Conservation (phyloP, 495 filamentous ascomycete species). For the Astrothelium subdiscretum region DNA sequence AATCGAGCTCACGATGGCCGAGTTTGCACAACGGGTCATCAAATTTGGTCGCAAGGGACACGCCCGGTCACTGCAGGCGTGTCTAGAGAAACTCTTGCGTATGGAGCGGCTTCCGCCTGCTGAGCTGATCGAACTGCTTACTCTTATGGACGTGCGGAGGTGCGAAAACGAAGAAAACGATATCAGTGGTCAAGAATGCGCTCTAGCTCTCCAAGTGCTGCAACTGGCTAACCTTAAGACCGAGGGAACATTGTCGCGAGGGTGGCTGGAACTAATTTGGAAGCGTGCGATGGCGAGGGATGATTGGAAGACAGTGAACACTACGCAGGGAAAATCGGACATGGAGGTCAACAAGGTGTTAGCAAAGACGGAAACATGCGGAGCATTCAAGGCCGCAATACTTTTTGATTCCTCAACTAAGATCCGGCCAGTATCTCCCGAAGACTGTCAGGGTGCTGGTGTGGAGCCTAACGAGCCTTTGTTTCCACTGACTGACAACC, state of each 20-base stretch:
- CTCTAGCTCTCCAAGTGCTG: conserved; percentile 58
- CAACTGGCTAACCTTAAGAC: conserved; percentile 35
- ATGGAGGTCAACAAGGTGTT: conserved; percentile 34
- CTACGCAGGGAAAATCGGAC: conserved; percentile 42
- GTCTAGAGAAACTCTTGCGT: conserved; percentile 52
- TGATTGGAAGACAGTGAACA: conserved; percentile 56
- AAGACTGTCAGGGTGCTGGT: conserved; percentile 22
- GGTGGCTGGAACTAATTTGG: conserved; percentile 60
- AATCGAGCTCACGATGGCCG: conserved; percentile 58
- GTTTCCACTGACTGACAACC: conserved; percentile 18
- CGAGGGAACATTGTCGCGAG: conserved; percentile 33
- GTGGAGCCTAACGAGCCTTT: conserved; percentile 17
- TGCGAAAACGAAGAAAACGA: conserved; percentile 20
- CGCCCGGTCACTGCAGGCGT: conserved; percentile 53
- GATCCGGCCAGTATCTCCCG: conserved; percentile 18
- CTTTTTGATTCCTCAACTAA: conserved; percentile 10
- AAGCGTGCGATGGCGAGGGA: conserved; percentile 67
- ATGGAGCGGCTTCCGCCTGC: conserved; percentile 55
- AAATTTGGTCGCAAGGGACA: conserved; percentile 42
- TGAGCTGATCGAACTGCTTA: conserved; percentile 70
- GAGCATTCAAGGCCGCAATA: conserved; percentile 39
- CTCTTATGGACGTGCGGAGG: conserved; percentile 43
- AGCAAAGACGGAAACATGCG: conserved; percentile 38
- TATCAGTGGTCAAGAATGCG: conserved; percentile 39
- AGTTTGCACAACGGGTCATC: conserved; percentile 45